Base-by-base conservation (phyloP, 805 yeast genomes). In the Wickerhamia fluorescens region DNA sequence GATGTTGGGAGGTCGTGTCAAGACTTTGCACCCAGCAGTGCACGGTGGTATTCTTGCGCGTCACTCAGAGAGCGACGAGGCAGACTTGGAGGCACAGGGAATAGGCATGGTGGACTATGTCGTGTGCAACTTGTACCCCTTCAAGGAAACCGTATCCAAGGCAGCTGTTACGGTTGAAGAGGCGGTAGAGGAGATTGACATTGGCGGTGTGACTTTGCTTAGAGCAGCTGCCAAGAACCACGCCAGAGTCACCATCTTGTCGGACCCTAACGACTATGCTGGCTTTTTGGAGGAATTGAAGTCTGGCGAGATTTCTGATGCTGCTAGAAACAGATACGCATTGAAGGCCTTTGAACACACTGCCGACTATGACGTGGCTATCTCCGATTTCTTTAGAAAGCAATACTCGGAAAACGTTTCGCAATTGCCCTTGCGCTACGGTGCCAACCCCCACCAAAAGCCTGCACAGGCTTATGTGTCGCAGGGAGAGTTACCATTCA, bases 191-290 rank as follows among this genome's bases (percentile, higher is more conserved):
- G 97, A 92, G 62, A 80, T 92, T 47, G 98, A 92, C 56, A 92
- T 92, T 53, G 98, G 98, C 50, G 69, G 98, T 58, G 98, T 92
- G 36, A 92, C 98, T 25, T 69, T 92, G 42, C 71, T 92, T 56
- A 80, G 98, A 65, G 98, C 98, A 26, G 98, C 98, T 36, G 98
- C 98, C 41, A 92, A 92, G 69, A 92, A 92, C 68, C 98, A 92
- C 61, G 69, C 92, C 38, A 78, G 98, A 65, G 98, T 92, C 34
- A 84, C 96, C 37, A 88, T 92, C 42, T 70, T 92, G 49, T 83
- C 95, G 17, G 98, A 92, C 64, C 98, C 98, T 42, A 68, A 68
- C 30, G 98, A 92, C 63, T 92, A 92, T 66, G 76, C 96, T 30
- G 72, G 67, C 27, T 92, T 92, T 61, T 66, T 92, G 40, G 75